Conservation (phyloP, 2,329 filamentous ascomycete genomes). For the Helotiales sp. region DNA sequence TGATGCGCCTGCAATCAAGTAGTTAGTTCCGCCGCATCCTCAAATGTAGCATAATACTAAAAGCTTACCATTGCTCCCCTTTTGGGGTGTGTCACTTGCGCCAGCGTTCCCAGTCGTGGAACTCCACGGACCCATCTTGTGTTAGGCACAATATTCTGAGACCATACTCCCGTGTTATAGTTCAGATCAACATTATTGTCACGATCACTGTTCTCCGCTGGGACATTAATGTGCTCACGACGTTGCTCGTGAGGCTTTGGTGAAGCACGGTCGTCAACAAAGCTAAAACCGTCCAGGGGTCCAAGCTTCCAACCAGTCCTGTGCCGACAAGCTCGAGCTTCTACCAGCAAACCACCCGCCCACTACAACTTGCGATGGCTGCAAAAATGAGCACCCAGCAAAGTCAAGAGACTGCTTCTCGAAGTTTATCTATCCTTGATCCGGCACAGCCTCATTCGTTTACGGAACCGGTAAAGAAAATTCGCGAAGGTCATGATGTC, state of each 20-base stretch:
- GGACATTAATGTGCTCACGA: background rate
- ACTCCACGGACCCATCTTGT: too few species aligned
- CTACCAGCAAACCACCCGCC: background rate
- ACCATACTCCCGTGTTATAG: too few species aligned
- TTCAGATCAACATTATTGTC: too few species aligned
- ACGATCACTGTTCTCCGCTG: too few species aligned
- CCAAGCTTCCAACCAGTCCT: background rate
- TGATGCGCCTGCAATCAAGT: too few species aligned
- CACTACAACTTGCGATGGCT: constrained; percentile 10
- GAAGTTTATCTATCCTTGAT: constrained; percentile 42
- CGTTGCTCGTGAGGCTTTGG: background rate
- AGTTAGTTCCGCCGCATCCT: background rate
- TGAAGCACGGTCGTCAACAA: background rate
- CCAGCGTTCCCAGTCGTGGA: too few species aligned
- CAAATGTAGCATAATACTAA: too few species aligned
- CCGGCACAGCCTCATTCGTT: constrained; percentile 56
- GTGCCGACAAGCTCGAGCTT: background rate
- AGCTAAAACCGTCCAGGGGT: background rate
- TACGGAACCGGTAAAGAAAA: constrained; percentile 70
- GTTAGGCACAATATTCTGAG: too few species aligned
- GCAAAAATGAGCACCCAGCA: background rate
- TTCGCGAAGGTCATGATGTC: constrained; percentile 84
- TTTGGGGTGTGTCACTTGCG: too few species aligned
- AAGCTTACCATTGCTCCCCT: background rate
- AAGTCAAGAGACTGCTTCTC: background rate